Conservation (phyloP, 345 rosid species). For the Gossypium anomalum region DNA sequence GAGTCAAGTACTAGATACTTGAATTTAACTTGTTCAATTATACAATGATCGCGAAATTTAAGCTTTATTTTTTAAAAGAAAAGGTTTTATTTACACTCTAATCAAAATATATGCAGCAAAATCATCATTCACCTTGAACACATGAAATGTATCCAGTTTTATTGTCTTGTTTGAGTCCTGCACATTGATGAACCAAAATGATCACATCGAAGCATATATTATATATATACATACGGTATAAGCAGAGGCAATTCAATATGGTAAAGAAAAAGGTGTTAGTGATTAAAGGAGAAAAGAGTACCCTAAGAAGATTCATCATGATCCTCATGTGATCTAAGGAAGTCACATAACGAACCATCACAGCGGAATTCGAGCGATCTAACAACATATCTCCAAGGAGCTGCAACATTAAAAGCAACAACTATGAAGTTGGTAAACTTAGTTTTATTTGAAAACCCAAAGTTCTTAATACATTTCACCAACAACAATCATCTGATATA, state of each 20-base stretch:
- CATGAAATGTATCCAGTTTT: constrained; percentile 53
- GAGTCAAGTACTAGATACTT: neutral
- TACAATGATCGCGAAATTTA: neutral
- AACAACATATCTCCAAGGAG: constrained; percentile 51
- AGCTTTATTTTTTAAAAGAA: neutral
- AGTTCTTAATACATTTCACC: neutral
- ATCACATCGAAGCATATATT: neutral
- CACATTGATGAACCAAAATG: constrained; percentile 3
- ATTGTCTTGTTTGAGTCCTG: constrained; percentile 54
- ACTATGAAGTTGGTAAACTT: neutral
- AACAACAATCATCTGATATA: neutral
- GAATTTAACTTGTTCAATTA: neutral
- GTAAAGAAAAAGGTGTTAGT: too few species aligned
- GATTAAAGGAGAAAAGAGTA: constrained; percentile 12
- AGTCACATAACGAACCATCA: constrained; percentile 65
- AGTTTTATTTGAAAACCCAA: neutral
- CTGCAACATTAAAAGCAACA: constrained; percentile 19
- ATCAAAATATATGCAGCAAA: neutral
- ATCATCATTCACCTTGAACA: constrained; percentile 40
- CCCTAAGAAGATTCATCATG: constrained; percentile 75
- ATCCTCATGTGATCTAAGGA: constrained; percentile 62
- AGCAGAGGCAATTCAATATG: neutral
- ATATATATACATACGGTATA: neutral
- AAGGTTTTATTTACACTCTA: too few species aligned
- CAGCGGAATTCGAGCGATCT: constrained; percentile 58